Conservation (phyloP, 2,329 filamentous ascomycete species). For the Trichoderma simmonsii region DNA sequence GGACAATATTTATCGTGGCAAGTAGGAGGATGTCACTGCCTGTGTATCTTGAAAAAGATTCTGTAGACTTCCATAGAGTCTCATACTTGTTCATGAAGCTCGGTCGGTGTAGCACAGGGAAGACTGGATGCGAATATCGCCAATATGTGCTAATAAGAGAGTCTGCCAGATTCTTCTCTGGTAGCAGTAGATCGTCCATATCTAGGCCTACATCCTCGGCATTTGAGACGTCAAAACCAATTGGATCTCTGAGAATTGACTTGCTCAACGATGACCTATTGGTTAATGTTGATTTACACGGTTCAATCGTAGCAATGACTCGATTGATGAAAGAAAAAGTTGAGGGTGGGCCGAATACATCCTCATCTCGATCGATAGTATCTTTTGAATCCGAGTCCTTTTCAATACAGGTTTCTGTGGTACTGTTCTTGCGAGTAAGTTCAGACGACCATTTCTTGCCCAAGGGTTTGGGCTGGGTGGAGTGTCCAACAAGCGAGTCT, state of each 20-base stretch:
- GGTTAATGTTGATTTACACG: not conserved
- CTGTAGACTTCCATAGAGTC: not conserved
- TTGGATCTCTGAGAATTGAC: constrained; percentile 5
- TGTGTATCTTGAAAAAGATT: not conserved
- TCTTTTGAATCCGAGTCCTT: not conserved
- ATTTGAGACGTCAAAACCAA: constrained; percentile 7
- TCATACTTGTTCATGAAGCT: constrained; percentile 3
- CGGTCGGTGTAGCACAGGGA: not conserved
- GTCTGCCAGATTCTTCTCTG: constrained; percentile 3
- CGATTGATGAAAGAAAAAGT: constrained; percentile 8
- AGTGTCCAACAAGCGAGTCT: not conserved
- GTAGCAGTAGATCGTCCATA: not conserved
- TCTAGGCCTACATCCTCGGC: not conserved
- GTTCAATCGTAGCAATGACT: constrained; percentile 6
- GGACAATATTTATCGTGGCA: not conserved
- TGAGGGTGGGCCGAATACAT: constrained; percentile 1
- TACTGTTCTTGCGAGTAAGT: not conserved
- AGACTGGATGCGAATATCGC: not conserved
- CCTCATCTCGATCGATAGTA: not conserved
- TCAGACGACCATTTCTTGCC: not conserved
- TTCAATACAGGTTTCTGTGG: not conserved
- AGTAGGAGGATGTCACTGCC: not conserved
- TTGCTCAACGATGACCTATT: not conserved
- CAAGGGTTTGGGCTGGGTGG: not conserved
- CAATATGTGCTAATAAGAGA: not conserved